Evolutionary conservation across 1,139 yeast species (phyloP).

Genomic region (Suhomyces bokatorum): DNA sequence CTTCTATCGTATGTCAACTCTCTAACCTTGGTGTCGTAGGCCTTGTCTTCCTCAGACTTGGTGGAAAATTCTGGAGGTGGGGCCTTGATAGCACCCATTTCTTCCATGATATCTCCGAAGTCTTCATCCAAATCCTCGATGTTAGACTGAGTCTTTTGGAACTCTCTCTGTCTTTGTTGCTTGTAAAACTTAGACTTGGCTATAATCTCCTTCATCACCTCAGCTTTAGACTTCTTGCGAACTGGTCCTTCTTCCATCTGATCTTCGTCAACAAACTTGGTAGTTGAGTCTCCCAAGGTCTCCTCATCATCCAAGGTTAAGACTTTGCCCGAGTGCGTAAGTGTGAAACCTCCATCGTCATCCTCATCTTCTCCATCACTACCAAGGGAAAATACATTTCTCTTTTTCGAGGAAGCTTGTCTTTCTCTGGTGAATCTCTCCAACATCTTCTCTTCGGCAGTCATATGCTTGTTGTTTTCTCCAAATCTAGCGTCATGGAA

Average conservation of each 20-base stretch:
- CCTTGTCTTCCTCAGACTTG: slow-evolving; percentile 49
- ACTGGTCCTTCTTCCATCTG: slow-evolving; percentile 34
- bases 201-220: slow-evolving; percentile 94
- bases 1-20: slow-evolving; percentile 82
- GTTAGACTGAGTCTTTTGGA: slow-evolving; percentile 66
- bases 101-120: slow-evolving; percentile 75
- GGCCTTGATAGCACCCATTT: slow-evolving; percentile 30
- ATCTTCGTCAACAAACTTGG: slow-evolving; percentile 39
- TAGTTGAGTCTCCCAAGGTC: slow-evolving; percentile 20
- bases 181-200: slow-evolving; percentile 92
- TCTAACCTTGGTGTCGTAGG: slow-evolving; percentile 75
- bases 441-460: slow-evolving; percentile 90
- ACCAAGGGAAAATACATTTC: slow-evolving; percentile 61
- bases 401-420: slow-evolving; percentile 54
- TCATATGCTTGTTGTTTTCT: slow-evolving; percentile 69
- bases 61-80: slow-evolving; percentile 25
- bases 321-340: slow-evolving; percentile 82
- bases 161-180: slow-evolving; percentile 80
- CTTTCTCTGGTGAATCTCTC: slow-evolving; percentile 90
- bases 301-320: slow-evolving; percentile 45
- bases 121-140: slow-evolving; percentile 78
- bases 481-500: slow-evolving; percentile 89
- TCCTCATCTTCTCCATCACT: slow-evolving; percentile 60
- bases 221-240: slow-evolving; percentile 83
- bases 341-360: slow-evolving; percentile 45